These are phyloP conservation scores for Fusarium virguliforme DNA, from an alignment of 2,329 filamentous ascomycete genomes.

Conservation along the genomic window DNA sequence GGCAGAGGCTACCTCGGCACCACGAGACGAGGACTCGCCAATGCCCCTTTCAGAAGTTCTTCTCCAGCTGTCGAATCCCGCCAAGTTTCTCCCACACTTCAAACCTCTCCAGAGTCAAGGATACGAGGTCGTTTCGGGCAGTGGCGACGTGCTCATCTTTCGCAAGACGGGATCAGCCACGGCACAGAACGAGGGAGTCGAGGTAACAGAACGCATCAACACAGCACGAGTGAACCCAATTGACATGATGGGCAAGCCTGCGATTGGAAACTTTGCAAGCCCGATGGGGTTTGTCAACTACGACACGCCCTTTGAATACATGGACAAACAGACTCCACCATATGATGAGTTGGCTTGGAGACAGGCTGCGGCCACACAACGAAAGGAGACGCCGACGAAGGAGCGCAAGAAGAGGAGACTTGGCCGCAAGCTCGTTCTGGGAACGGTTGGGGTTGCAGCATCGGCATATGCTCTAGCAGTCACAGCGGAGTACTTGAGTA, in stretches of 20 bases:
- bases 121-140: constrained; percentile 77
- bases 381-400: constrained; percentile 56
- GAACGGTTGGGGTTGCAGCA: constrained; percentile 70
- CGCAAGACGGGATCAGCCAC: constrained; percentile 67
- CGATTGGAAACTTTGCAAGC: constrained; percentile 73
- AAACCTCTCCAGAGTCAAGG: constrained; percentile 71
- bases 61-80: constrained; percentile 72
- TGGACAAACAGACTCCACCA: constrained; percentile 55
- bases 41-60: constrained; percentile 74
- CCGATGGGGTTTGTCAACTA: constrained; percentile 78
- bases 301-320: constrained; percentile 58
- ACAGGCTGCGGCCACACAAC: constrained; percentile 51
- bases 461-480: constrained; percentile 73
- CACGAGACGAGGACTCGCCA: constrained; percentile 64
- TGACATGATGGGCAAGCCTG: constrained; percentile 66
- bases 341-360: constrained; percentile 65
- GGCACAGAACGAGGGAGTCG: constrained; percentile 16
- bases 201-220: background rate
- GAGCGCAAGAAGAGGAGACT: constrained; percentile 59
- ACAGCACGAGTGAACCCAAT: constrained; percentile 69
- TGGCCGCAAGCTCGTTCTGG: constrained; percentile 66
- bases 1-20: constrained; percentile 73
- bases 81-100: constrained; percentile 77
- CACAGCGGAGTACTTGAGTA: constrained; percentile 71
- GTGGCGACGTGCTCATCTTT: constrained; percentile 76